Evolutionary conservation across 2,329 filamentous ascomycete species (phyloP).

Genomic region (Phaeoacremonium minimum): DNA sequence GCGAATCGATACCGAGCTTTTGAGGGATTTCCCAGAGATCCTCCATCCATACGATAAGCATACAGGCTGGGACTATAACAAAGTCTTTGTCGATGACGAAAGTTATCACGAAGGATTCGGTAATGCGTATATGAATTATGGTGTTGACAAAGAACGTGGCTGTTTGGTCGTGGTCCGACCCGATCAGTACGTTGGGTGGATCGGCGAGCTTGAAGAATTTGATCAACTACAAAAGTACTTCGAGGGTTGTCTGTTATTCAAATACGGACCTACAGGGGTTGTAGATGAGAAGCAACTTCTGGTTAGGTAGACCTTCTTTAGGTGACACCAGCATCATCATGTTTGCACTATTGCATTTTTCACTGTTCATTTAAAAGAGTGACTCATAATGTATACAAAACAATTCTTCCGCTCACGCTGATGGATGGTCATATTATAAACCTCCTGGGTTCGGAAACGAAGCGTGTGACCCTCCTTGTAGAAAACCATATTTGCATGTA

Average conservation of each 20-base stretch:
- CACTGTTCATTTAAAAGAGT: too few species aligned
- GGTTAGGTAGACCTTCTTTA: too few species aligned
- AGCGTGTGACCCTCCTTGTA: too few species aligned
- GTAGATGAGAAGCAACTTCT: too few species aligned
- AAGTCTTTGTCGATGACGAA: conserved; percentile 50
- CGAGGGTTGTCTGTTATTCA: conserved; percentile 11
- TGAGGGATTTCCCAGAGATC: conserved; percentile 43
- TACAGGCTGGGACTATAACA: conserved; percentile 51
- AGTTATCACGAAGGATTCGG: conserved; percentile 50
- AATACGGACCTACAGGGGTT: too few species aligned
- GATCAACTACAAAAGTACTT: conserved; percentile 28
- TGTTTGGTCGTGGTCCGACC: conserved; percentile 58
- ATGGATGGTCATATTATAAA: too few species aligned
- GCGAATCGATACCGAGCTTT: conserved; percentile 41
- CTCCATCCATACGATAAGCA: conserved; percentile 40
- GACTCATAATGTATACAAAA: too few species aligned
- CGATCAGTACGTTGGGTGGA: conserved; percentile 59
- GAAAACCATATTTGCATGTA: too few species aligned
- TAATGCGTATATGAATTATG: conserved; percentile 50
- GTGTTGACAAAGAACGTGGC: conserved; percentile 49
- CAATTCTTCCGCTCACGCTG: too few species aligned
- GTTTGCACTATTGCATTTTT: too few species aligned
- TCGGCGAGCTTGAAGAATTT: conserved; percentile 31
- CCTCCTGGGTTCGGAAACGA: too few species aligned
- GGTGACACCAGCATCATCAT: too few species aligned